phyloP scores from a whole-genome alignment of 2,329 filamentous ascomycete species.

The Albophoma yamanashiensis region DNA sequence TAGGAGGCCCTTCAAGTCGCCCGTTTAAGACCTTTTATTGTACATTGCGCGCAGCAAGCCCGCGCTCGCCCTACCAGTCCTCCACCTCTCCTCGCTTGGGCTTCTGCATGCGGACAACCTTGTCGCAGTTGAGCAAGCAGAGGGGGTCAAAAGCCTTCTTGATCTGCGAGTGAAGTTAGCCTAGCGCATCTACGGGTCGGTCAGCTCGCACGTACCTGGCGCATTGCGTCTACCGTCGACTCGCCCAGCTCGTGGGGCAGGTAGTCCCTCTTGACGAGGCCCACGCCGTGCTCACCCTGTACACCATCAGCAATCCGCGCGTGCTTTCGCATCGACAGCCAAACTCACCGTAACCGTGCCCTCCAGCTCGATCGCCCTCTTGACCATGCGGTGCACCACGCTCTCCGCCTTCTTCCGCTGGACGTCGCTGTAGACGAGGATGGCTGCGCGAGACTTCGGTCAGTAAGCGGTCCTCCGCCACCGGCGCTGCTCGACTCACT shows the following conservation, averaged over 20 bases:
- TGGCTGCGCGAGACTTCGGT: slow-evolving; percentile 27
- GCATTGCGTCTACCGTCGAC: slow-evolving; percentile 70
- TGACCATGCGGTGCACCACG: slow-evolving; percentile 75
- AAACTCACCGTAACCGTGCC: slow-evolving; percentile 61
- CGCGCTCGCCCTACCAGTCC: slow-evolving; percentile 25
- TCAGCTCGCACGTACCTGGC: slow-evolving; percentile 46
- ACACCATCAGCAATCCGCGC: slow-evolving; percentile 3
- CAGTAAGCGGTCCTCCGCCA: not conserved
- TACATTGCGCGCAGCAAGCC: not conserved
- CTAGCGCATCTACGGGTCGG: fast-evolving
- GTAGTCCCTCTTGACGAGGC: slow-evolving; percentile 77
- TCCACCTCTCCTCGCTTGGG: slow-evolving; percentile 30
- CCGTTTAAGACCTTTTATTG: not conserved
- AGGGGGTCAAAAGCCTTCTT: slow-evolving; percentile 74
- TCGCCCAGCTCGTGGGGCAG: slow-evolving; percentile 67
- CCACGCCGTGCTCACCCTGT: slow-evolving; percentile 72
- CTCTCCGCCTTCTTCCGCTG: slow-evolving; percentile 57
- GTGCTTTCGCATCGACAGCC: not conserved
- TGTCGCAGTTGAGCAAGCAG: slow-evolving; percentile 58
- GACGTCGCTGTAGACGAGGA: slow-evolving; percentile 50
- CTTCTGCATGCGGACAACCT: slow-evolving; percentile 51
- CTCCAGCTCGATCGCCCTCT: slow-evolving; percentile 74
- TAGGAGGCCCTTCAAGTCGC: not conserved
- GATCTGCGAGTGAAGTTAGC: slow-evolving; percentile 36
- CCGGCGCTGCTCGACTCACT: slow-evolving; percentile 14